Conservation (phyloP, 2,329 filamentous ascomycete species). For the Zymoseptoria ardabiliae region DNA sequence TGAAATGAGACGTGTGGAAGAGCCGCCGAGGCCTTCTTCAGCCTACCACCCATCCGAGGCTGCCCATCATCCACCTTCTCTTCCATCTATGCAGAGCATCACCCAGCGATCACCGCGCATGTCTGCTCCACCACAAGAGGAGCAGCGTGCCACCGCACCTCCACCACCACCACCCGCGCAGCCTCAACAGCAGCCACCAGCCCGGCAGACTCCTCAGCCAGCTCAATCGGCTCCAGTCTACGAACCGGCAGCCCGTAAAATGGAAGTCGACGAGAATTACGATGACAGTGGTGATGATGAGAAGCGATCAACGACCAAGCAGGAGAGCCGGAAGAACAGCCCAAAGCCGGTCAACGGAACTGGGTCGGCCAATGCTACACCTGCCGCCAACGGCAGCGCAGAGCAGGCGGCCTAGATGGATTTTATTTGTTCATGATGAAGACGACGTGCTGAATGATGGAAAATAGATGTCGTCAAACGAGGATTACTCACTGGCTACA, state of each 20-base stretch:
- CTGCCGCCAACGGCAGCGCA: conserved; percentile 5
- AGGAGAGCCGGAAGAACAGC: conserved; percentile 40
- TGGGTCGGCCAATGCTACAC: conserved; percentile 1
- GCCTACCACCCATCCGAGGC: conserved; percentile 88
- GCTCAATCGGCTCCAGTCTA: conserved; percentile 41
- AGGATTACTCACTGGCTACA: background rate
- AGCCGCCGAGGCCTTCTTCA: conserved; percentile 51
- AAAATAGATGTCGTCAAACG: background rate
- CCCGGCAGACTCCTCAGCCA: conserved; percentile 41
- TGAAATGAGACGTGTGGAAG: conserved; percentile 54
- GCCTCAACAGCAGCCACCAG: conserved; percentile 39
- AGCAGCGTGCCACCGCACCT: conserved; percentile 30
- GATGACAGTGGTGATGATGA: conserved; percentile 91
- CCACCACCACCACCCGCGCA: conserved; percentile 30
- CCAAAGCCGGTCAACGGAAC: conserved; percentile 28
- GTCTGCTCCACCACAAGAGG: conserved; percentile 42
- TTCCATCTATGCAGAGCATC: conserved; percentile 42
- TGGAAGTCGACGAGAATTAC: conserved; percentile 97
- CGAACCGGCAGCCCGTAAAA: conserved; percentile 85
- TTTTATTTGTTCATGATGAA: background rate
- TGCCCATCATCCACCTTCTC: conserved; percentile 71
- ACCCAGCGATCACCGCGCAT: conserved; percentile 47
- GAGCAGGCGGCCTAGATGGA: conserved; percentile 13
- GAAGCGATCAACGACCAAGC: conserved; percentile 41
- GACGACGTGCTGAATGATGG: background rate